phyloP scores from a whole-genome alignment of 768 basidiomycete genomes.

The Strobilomyces dryophilus region DNA sequence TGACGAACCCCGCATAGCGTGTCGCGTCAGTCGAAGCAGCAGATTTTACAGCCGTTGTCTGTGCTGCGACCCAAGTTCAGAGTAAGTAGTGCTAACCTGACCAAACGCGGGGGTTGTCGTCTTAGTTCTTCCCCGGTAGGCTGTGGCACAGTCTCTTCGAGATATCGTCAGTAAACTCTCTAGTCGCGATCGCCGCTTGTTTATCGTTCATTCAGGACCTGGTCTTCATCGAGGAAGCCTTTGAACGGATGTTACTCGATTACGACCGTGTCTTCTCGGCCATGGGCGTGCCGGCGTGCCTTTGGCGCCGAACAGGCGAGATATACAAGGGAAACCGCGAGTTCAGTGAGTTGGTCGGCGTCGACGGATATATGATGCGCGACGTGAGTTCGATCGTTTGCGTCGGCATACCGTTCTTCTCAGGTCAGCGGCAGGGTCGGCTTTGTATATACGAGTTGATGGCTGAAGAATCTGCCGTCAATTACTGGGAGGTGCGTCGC shows the following conservation, averaged over 20 bases:
- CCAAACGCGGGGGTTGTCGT: neutral
- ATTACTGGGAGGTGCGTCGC: conserved; percentile 87
- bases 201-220: conserved; percentile 60
- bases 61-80: conserved; percentile 83
- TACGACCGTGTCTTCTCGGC: conserved; percentile 93
- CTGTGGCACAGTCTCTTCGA: conserved; percentile 77
- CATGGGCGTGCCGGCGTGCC: conserved; percentile 95
- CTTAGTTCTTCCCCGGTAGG: conserved; percentile 34
- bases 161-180: conserved; percentile 54
- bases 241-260: conserved; percentile 90
- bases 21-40: conserved; percentile 85
- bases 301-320: conserved; percentile 96
- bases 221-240: conserved; percentile 96
- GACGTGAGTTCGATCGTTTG: conserved; percentile 48
- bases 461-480: conserved; percentile 95
- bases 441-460: conserved; percentile 97
- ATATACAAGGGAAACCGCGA: conserved; percentile 98
- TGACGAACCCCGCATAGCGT: conserved; percentile 45
- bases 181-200: too few species aligned
- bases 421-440: conserved; percentile 53
- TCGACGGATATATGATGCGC: conserved; percentile 85
- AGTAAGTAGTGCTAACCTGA: conserved; percentile 36
- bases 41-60: conserved; percentile 86
- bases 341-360: conserved; percentile 86
- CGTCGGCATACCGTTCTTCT: neutral